Percentiles rank a stretch among this genome's conserved stretches.
Conservation (phyloP, 2,329 filamentous ascomycete species). For the Amauroascus verrucosus region DNA sequence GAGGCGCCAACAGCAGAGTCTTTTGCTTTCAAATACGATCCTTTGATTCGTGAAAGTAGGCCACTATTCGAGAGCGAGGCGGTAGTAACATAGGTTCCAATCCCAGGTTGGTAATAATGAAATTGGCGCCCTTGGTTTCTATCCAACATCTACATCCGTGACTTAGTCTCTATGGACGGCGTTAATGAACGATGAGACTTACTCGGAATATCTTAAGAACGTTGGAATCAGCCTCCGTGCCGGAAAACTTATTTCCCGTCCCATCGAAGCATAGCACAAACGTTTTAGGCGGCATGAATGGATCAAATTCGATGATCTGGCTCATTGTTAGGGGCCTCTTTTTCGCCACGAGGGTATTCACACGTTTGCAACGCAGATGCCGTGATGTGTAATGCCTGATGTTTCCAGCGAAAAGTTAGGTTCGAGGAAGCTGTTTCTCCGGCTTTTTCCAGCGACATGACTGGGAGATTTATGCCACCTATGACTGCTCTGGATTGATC, state of each 20-base stretch:
- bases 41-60: constrained; percentile 20
- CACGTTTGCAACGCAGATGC: background rate
- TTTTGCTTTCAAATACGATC: constrained; percentile 16
- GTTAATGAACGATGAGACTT: constrained; percentile 2
- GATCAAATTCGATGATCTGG: constrained; percentile 1
- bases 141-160: constrained; percentile 32
- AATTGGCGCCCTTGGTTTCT: constrained; percentile 16
- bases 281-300: constrained; percentile 36
- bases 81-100: constrained; percentile 37
- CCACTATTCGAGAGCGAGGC: constrained; percentile 28
- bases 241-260: constrained; percentile 24
- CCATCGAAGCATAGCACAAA: constrained; percentile 21
- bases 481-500: background rate
- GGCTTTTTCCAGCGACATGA: background rate
- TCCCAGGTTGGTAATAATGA: constrained; percentile 27
- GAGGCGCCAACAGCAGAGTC: constrained; percentile 20
- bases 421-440: background rate
- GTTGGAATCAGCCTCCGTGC: constrained; percentile 41
- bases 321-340: constrained; percentile 1
- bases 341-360: background rate
- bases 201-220: constrained; percentile 40
- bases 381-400: background rate
- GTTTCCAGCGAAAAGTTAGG: background rate
- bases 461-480: background rate
- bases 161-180: background rate